Conservation (phyloP, 2,329 filamentous ascomycete species). For the Endocalyx cinctus region DNA sequence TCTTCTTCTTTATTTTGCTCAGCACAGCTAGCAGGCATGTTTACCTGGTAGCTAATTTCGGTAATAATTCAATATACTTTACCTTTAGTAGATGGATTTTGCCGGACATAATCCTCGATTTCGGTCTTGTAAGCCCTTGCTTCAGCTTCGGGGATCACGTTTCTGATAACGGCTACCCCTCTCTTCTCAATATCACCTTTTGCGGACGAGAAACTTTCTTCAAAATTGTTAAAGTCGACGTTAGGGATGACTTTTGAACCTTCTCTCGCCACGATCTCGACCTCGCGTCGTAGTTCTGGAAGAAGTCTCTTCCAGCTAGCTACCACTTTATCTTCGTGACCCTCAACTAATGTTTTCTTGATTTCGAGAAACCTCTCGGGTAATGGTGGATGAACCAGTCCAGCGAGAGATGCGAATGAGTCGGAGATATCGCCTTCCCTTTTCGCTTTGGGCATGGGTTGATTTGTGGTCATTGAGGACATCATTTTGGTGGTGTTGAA, state of each 20-base stretch:
- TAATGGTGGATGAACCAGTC: slow-evolving; percentile 38
- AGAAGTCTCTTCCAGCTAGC: slow-evolving; percentile 47
- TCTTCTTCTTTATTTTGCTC: neutral
- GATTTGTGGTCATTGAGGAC: too few species aligned
- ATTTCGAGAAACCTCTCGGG: slow-evolving; percentile 52
- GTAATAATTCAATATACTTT: slow-evolving; percentile 2
- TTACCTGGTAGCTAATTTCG: neutral
- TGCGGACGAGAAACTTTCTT: slow-evolving; percentile 30
- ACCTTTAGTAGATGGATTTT: slow-evolving; percentile 58
- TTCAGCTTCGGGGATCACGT: slow-evolving; percentile 59
- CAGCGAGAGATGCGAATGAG: slow-evolving; percentile 56
- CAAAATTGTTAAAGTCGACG: slow-evolving; percentile 42
- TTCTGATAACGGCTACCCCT: slow-evolving; percentile 60
- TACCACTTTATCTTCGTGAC: slow-evolving; percentile 42
- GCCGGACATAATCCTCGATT: slow-evolving; percentile 59
- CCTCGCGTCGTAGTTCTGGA: slow-evolving; percentile 39
- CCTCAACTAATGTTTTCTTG: slow-evolving; percentile 48
- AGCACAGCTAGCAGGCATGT: too few species aligned
- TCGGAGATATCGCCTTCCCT: slow-evolving; percentile 60
- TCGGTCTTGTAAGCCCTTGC: slow-evolving; percentile 62
- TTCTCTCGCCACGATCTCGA: slow-evolving; percentile 37
- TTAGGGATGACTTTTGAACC: slow-evolving; percentile 49
- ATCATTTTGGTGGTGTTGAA: too few species aligned
- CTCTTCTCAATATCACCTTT: slow-evolving; percentile 53
- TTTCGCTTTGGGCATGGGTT: slow-evolving; percentile 30